Evolutionary conservation across 1,139 yeast species (phyloP).

Genomic region (Debaryomyces sp.): DNA sequence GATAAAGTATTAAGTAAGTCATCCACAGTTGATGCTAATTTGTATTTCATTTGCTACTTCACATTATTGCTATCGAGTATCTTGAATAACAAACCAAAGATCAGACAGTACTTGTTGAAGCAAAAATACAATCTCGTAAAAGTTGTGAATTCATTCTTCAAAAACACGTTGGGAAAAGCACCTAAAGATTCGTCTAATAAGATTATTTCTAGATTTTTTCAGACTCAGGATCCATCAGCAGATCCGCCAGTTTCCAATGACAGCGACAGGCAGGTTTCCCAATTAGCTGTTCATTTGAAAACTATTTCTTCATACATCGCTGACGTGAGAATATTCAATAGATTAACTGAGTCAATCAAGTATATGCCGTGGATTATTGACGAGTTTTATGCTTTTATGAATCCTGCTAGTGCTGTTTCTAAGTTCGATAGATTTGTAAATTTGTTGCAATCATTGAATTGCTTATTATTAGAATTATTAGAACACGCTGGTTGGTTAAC

Average conservation of each 20-base stretch:
- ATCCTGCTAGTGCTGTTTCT: conserved; percentile 30
- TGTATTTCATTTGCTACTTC: conserved; percentile 50
- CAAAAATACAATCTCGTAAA: conserved; percentile 29
- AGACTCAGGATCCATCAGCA: conserved; percentile 1
- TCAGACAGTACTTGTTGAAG: conserved; percentile 30
- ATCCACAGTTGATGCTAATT: conserved; percentile 42
- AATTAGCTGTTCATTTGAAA: conserved; percentile 43
- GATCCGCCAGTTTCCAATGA: conserved; percentile 6
- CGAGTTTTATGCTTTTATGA: conserved; percentile 34
- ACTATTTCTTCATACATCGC: conserved; percentile 49
- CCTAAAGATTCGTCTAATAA: conserved; percentile 21
- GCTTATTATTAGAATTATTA: conserved; percentile 49
- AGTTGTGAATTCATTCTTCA: conserved; percentile 17
- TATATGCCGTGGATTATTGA: conserved; percentile 54
- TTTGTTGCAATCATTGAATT: conserved; percentile 44
- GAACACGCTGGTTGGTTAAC: conserved; percentile 63
- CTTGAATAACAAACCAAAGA: conserved; percentile 40
- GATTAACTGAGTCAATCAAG: conserved; percentile 55
- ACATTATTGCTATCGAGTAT: conserved; percentile 43
- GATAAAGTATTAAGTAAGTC: conserved; percentile 41
- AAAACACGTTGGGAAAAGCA: conserved; percentile 17
- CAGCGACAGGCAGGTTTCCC: conserved; percentile 20
- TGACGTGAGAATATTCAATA: conserved; percentile 56
- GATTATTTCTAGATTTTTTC: conserved; percentile 10
- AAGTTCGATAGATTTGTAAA: conserved; percentile 38